phyloP scores from a whole-genome alignment of 2,329 filamentous ascomycete species.

The Phaeoacremonium minimum region DNA sequence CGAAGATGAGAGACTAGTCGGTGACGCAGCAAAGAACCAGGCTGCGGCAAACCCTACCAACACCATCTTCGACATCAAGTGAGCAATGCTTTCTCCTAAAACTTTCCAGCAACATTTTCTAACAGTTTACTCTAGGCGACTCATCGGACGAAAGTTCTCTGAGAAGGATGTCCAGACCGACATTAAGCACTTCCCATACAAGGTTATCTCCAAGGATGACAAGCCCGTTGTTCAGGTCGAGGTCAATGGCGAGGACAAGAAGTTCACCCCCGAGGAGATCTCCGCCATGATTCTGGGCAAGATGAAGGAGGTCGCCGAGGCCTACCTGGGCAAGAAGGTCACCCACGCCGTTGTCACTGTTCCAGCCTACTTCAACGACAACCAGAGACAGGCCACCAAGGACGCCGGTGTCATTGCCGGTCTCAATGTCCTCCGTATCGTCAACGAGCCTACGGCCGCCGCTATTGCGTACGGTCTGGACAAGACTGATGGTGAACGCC shows the following conservation, averaged over 20 bases:
- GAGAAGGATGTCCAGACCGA: slow-evolving; percentile 89
- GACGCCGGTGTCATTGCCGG: slow-evolving; percentile 89
- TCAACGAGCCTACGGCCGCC: slow-evolving; percentile 94
- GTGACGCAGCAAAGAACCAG: slow-evolving; percentile 97
- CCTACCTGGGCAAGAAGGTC: slow-evolving; percentile 76
- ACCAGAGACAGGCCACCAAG: slow-evolving; percentile 95
- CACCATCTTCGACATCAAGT: slow-evolving; percentile 83
- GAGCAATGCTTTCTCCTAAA: slow-evolving; percentile 31
- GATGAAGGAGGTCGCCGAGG: slow-evolving; percentile 81
- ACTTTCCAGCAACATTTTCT: slow-evolving; percentile 15
- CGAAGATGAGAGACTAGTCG: slow-evolving; percentile 93
- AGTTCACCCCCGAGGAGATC: slow-evolving; percentile 76
- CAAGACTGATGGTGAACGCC: slow-evolving; percentile 77
- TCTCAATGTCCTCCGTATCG: slow-evolving; percentile 91
- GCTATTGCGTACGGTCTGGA: slow-evolving; percentile 93
- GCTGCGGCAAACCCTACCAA: slow-evolving; percentile 73
- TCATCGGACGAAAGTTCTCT: slow-evolving; percentile 78
- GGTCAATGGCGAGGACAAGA: slow-evolving; percentile 60
- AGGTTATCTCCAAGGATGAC: slow-evolving; percentile 81
- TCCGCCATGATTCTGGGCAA: slow-evolving; percentile 78
- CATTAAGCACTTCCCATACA: slow-evolving; percentile 98
- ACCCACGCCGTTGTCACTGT: slow-evolving; percentile 90
- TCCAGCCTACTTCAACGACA: slow-evolving; percentile 97
- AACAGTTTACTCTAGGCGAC: slow-evolving; percentile 51
- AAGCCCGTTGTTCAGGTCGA: slow-evolving; percentile 82